Evolutionary conservation across 192 early-diverging fungal genomes (phyloP).

Genomic region (Linnemannia hyalina): DNA sequence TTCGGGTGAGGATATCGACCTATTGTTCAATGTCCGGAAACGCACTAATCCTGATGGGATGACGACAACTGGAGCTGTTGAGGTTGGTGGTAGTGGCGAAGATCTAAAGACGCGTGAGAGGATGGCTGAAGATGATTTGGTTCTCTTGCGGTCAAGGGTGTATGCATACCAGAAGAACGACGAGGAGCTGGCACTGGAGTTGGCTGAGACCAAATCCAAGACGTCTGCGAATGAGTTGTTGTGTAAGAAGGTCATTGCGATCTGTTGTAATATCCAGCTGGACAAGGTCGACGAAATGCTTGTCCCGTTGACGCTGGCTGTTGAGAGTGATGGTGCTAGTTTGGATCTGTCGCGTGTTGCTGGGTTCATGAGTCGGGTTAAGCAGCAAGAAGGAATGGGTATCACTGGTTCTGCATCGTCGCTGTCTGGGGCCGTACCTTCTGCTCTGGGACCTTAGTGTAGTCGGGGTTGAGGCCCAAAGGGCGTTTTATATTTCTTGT

Average conservation of each 20-base stretch:
- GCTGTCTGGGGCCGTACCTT: not conserved
- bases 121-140: conserved; percentile 47
- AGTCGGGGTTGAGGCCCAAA: too few relatives aligned
- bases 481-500: too few relatives aligned
- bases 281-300: conserved; percentile 87
- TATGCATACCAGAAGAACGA: conserved; percentile 56
- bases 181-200: conserved; percentile 67
- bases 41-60: not conserved
- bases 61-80: conserved; percentile 6
- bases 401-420: not conserved
- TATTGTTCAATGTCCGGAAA: conserved; percentile 26
- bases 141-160: conserved; percentile 52
- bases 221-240: conserved; percentile 78
- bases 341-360: conserved; percentile 62
- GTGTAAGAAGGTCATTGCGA: conserved; percentile 88
- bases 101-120: conserved; percentile 24
- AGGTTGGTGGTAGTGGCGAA: not conserved
- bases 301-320: conserved; percentile 79
- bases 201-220: conserved; percentile 65
- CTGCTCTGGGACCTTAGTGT: not conserved
- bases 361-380: conserved; percentile 63
- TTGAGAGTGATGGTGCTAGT: conserved; percentile 78
- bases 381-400: conserved; percentile 44
- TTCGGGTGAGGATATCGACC: conserved; percentile 33
- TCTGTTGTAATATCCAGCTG: conserved; percentile 84